Percentiles rank a stretch among this genome's conserved stretches.
Conservation (phyloP, 1,284 basidiomycete genomes). For the Cryptococcus maquisensis region DNA sequence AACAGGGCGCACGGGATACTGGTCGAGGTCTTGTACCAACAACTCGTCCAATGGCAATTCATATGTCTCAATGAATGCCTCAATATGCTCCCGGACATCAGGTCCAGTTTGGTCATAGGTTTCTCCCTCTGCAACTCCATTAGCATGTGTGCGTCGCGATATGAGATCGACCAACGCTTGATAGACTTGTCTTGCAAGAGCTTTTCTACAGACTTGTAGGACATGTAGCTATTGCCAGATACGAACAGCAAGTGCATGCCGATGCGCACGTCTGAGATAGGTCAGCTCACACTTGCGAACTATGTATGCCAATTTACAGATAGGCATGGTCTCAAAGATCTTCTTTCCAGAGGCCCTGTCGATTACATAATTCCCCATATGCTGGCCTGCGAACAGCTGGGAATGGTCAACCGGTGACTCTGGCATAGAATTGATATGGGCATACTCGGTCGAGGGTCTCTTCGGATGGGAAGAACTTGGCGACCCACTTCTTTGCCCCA, state of each 20-base stretch:
- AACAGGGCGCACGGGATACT: constrained; percentile 52
- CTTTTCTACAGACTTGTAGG: constrained; percentile 56
- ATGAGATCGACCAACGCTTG: constrained; percentile 51
- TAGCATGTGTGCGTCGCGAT: neutral
- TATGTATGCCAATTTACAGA: constrained; percentile 57
- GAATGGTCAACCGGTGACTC: neutral
- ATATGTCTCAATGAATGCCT: constrained; percentile 71
- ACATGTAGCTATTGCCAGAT: constrained; percentile 54
- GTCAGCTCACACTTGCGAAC: neutral
- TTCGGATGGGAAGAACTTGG: constrained; percentile 36
- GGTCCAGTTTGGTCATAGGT: constrained; percentile 47
- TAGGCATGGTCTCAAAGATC: constrained; percentile 75
- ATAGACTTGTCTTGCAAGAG: constrained; percentile 64
- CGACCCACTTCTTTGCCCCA: constrained; percentile 31
- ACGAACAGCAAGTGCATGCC: constrained; percentile 76
- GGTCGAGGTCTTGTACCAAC: constrained; percentile 58
- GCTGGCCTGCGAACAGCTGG: constrained; percentile 43
- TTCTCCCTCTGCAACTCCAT: constrained; percentile 39
- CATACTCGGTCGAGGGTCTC: constrained; percentile 38
- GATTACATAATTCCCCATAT: constrained; percentile 61
- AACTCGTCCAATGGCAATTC: constrained; percentile 61
- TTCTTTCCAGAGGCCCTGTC: constrained; percentile 59
- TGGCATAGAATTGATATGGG: neutral
- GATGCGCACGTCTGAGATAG: constrained; percentile 36
- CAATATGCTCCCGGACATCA: constrained; percentile 57